These are phyloP conservation scores for Hura crepitans DNA, from an alignment of 441 rosid genomes.

Conservation along the genomic window DNA sequence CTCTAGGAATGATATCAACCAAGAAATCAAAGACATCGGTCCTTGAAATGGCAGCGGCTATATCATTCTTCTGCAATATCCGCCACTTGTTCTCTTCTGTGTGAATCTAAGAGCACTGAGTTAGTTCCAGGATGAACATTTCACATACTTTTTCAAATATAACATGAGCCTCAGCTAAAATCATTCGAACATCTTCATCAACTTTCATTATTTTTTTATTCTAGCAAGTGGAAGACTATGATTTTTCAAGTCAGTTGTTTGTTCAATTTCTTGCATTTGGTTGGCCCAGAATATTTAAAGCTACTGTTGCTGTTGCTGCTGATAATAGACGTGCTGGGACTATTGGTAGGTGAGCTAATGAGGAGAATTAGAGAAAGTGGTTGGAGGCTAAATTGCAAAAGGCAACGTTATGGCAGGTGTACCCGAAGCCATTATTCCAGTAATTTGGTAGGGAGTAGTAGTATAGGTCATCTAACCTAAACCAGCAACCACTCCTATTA, in stretches of 20 bases:
- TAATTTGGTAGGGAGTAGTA: conserved; percentile 45
- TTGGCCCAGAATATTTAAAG: conserved; percentile 79
- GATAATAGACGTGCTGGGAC: conserved; percentile 73
- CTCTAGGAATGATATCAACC: conserved; percentile 83
- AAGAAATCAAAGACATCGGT: conserved; percentile 85
- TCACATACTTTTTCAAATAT: conserved; percentile 89
- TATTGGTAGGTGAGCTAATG: conserved; percentile 67
- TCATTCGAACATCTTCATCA: conserved; percentile 90
- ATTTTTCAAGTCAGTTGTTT: conserved; percentile 69
- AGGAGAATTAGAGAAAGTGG: conserved; percentile 39
- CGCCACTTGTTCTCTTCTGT: conserved; percentile 89
- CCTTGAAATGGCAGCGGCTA: conserved; percentile 83
- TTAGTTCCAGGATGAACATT: conserved; percentile 82
- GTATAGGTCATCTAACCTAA: conserved; percentile 39
- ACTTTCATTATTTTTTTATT: conserved; percentile 96
- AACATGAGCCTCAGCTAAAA: conserved; percentile 87
- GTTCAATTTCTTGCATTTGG: conserved; percentile 84
- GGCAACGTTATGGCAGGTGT: conserved; percentile 37
- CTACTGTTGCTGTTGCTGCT: conserved; percentile 73
- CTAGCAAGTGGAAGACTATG: conserved; percentile 86
- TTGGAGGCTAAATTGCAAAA: conserved; percentile 39
- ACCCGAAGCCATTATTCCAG: conserved; percentile 42
- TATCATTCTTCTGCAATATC: conserved; percentile 83
- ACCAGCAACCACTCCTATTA: conserved; percentile 42
- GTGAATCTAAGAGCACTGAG: conserved; percentile 86